Base-by-base conservation (phyloP, 306 rosid species). In the Trichosanthes truncata region DNA sequence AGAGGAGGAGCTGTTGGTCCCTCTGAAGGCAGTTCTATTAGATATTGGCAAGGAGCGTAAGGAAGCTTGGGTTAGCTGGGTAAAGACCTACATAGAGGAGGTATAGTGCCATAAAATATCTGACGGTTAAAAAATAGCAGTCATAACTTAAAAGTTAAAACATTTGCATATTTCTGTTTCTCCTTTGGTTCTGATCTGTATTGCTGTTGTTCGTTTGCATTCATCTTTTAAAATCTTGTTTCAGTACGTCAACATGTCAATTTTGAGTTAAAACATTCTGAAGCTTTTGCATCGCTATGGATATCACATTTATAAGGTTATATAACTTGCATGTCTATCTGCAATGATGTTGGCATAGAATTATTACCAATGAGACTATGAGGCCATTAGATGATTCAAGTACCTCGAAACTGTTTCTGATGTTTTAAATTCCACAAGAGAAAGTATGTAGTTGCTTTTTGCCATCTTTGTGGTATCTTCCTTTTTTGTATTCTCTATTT, bases 11-110 rank as follows among this genome's bases (percentile, higher is more conserved):
- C 83, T 96, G 87, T 81, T 95, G 86, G 84, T 90, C 67, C 98
- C 99, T 61, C 86, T 93, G 68, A 96, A 90, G 89, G 92, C 97
- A 52, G 97, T 86, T 74, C 88, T 93, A 69, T 85, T 96, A 82
- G 99, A 96, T 84, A 96, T 96, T n/a, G 99, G 99, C 74, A 83
- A 90, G 87, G 99, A 96, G 87, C 94, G 96, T 23, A 93, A 89
- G 86, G 99, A 89, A 82, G 96, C 99, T 14, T 96, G 99, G 99
- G 86, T 86, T 73, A 87, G 85, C 80, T 96, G 98, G 99, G 89
- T 93, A 83, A 91, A 88, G 87, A 40, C 83, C 74, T 96, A 93
- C 71, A 87, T 89, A 48, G 92, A 89, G 35, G 99, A 96, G 98
- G 99, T 93, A 88, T 20, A 10, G 48, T 78, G 33, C 80, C 21